These are phyloP conservation scores for Saraca asoca DNA, from an alignment of 331 rosid genomes.

Conservation along the genomic window DNA sequence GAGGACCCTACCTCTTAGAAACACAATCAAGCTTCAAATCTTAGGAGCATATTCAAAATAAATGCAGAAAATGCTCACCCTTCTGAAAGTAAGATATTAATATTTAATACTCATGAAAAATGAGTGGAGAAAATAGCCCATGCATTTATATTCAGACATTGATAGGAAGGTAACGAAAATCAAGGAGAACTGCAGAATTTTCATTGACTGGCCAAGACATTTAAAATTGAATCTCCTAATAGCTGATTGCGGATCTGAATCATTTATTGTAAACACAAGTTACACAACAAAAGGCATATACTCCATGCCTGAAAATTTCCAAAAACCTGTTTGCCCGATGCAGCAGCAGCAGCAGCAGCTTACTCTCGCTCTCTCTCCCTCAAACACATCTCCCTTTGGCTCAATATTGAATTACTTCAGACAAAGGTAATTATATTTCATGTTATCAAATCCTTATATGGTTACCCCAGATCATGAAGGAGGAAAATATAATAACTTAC, in stretches of 20 bases:
- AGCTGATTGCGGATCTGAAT: too few relatives aligned
- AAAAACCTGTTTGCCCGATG: too few relatives aligned
- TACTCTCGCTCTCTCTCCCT: too few relatives aligned
- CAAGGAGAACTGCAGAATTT: too few relatives aligned
- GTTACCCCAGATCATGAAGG: slow-evolving; percentile 3
- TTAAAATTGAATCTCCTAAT: too few relatives aligned
- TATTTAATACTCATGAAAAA: neutral
- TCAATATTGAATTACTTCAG: slow-evolving; percentile 25
- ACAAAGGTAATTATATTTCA: slow-evolving; percentile 1
- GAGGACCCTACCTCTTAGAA: slow-evolving; percentile 32
- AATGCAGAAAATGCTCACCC: slow-evolving; percentile 22
- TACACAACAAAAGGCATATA: too few relatives aligned
- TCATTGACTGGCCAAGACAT: too few relatives aligned
- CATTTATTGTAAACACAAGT: too few relatives aligned
- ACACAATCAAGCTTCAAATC: slow-evolving; percentile 32
- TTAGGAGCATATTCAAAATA: slow-evolving; percentile 25
- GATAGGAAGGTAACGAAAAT: too few relatives aligned
- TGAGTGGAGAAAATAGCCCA: neutral
- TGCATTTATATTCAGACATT: neutral
- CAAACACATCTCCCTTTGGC: too few relatives aligned
- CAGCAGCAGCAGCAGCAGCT: too few relatives aligned
- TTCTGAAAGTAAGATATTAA: slow-evolving; percentile 17
- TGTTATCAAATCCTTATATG: neutral
- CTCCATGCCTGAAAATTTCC: too few relatives aligned
- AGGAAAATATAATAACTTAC: slow-evolving; percentile 14